Conservation (phyloP, 148 eudicot genomes). For the Rhododendron molle region DNA sequence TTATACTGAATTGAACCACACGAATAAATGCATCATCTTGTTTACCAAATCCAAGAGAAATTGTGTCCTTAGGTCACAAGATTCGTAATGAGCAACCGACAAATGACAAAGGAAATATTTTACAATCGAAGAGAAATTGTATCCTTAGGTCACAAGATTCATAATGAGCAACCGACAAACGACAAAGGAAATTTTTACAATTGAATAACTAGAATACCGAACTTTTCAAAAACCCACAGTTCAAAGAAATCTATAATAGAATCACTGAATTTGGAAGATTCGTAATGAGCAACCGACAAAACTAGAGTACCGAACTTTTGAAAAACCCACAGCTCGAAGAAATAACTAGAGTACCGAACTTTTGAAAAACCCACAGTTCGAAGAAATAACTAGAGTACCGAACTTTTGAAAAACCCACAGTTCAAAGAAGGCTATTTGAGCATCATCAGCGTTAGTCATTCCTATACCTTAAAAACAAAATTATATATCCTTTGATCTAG, state of each 20-base stretch:
- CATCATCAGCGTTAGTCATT: no score
- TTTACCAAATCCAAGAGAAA: neutral
- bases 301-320: constrained; percentile 4
- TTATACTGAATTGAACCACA: neutral
- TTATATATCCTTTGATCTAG: neutral
- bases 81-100: neutral
- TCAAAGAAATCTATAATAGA: neutral
- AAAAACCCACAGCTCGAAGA: neutral
- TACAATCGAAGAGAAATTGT: neutral
- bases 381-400: neutral
- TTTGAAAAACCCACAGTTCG: neutral
- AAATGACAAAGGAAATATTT: neutral
- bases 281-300: neutral
- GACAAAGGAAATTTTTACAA: neutral
- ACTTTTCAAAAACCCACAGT: neutral
- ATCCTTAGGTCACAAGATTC: neutral
- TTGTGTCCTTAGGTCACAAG: neutral
- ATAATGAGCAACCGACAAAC: neutral
- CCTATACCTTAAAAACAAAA: neutral
- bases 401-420: neutral
- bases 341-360: neutral
- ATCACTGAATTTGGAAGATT: neutral
- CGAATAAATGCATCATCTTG: neutral
- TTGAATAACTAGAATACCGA: neutral
- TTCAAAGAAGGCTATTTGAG: neutral